Evolutionary conservation across 2,329 filamentous ascomycete species (phyloP).

Genomic region (Arthrinium puccinioides): DNA sequence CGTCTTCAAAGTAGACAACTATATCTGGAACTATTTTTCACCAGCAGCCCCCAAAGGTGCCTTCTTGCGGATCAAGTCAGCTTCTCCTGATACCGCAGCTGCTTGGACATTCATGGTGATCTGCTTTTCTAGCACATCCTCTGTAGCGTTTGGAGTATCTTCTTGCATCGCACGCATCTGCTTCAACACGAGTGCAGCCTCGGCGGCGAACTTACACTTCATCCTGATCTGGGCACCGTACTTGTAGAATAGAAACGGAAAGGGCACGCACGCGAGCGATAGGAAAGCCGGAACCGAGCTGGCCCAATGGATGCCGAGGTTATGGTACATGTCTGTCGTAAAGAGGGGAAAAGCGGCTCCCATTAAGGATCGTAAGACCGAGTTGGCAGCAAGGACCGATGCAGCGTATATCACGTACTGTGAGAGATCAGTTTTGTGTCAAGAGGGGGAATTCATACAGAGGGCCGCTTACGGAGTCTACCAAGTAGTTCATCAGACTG

Average conservation of each 20-base stretch:
- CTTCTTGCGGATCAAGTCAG: too few species aligned
- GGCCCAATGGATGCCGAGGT: slow-evolving; percentile 70
- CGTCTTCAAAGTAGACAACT: too few species aligned
- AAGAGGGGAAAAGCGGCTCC: slow-evolving; percentile 57
- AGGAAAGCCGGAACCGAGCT: slow-evolving; percentile 68
- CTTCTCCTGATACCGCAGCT: too few species aligned
- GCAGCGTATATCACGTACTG: slow-evolving; percentile 55
- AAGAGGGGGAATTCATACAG: too few species aligned
- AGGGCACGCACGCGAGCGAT: slow-evolving; percentile 62
- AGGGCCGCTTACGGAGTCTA: slow-evolving; percentile 44
- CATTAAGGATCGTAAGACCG: slow-evolving; percentile 52
- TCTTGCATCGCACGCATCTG: too few species aligned
- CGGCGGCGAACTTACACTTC: slow-evolving; percentile 62
- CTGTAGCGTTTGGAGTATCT: too few species aligned
- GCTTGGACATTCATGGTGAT: too few species aligned
- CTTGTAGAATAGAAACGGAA: slow-evolving; percentile 70
- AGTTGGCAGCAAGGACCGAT: slow-evolving; percentile 52
- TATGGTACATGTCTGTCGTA: slow-evolving; percentile 44
- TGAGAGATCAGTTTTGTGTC: too few species aligned
- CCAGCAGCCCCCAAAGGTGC: too few species aligned
- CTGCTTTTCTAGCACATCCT: too few species aligned
- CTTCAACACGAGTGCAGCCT: slow-evolving; percentile 32
- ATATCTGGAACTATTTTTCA: too few species aligned
- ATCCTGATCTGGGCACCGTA: slow-evolving; percentile 58
- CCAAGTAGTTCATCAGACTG: slow-evolving; percentile 48